Percentiles rank a stretch among this genome's conserved stretches.
Evolutionary conservation across 345 rosid genomes (phyloP).

Genomic region (Eucalyptus microcorys): DNA sequence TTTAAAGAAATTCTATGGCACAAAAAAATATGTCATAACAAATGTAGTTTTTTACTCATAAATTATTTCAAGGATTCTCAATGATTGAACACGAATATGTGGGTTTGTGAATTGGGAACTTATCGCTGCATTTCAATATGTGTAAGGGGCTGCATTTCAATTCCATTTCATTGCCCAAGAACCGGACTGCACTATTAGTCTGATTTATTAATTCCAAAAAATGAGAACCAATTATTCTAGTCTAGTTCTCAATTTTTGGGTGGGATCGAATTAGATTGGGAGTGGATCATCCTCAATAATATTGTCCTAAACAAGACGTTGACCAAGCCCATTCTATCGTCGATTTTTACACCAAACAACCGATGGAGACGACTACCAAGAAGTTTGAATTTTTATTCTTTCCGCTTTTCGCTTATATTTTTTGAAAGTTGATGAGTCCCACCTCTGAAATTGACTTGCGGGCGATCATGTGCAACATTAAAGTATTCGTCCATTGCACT

Average conservation of each 20-base stretch:
- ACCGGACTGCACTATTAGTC: not conserved
- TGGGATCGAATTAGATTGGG: not conserved
- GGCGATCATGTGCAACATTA: not conserved
- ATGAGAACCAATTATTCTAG: not conserved
- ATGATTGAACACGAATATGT: not conserved
- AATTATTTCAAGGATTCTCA: no score
- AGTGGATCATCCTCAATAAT: no score
- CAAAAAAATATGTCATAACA: no score
- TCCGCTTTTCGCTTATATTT: not conserved
- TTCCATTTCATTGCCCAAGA: not conserved
- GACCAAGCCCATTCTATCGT: not conserved
- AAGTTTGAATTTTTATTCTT: not conserved
- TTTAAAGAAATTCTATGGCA: no score
- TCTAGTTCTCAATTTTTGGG: fast-evolving
- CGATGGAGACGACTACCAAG: not conserved
- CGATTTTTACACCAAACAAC: not conserved
- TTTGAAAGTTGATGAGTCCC: not conserved
- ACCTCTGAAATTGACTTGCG: not conserved
- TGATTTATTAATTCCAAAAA: no score
- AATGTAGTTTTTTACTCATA: no score
- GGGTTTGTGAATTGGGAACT: no score
- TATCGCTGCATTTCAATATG: no score
- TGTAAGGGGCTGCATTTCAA: not conserved
- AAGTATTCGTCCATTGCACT: not conserved
- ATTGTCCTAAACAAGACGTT: not conserved